phyloP scores from a whole-genome alignment of 1,139 yeast species.

The Starmera stellimalicola region DNA sequence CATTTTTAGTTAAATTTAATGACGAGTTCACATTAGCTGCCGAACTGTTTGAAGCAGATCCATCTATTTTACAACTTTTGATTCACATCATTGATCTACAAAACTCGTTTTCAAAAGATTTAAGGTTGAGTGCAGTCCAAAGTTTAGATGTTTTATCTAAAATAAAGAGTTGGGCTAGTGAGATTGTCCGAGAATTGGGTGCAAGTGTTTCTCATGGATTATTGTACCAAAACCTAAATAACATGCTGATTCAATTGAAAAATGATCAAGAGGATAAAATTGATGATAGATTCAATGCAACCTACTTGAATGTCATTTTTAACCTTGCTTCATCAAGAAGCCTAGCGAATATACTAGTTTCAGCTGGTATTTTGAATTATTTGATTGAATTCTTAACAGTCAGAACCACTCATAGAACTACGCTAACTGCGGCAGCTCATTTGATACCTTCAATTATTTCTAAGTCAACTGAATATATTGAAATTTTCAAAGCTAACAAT shows the following conservation, averaged over 20 bases:
- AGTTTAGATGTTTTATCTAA: conserved; percentile 66
- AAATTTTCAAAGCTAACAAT: conserved; percentile 53
- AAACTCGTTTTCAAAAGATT: conserved; percentile 36
- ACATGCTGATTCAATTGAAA: conserved; percentile 38
- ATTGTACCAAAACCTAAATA: conserved; percentile 62
- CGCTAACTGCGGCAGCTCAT: conserved; percentile 59
- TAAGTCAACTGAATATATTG: conserved; percentile 32
- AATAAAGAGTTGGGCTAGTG: conserved; percentile 66
- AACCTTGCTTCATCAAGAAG: conserved; percentile 47
- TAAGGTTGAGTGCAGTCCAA: conserved; percentile 53
- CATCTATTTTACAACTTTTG: conserved; percentile 61
- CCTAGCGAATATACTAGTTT: conserved; percentile 36
- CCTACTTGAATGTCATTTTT: conserved; percentile 49
- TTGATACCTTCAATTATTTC: conserved; percentile 41
- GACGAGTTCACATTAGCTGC: conserved; percentile 43
- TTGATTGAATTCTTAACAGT: conserved; percentile 53
- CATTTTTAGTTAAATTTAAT: conserved; percentile 46
- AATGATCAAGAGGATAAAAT: conserved; percentile 23
- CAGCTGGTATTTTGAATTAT: conserved; percentile 68
- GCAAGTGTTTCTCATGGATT: conserved; percentile 86
- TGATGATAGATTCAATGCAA: conserved; percentile 40
- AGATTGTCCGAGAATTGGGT: conserved; percentile 72
- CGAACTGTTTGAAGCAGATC: conserved; percentile 64
- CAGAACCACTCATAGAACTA: conserved; percentile 38
- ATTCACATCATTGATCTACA: conserved; percentile 63